Evolutionary conservation across 108 stramenopile genomes (phyloP).

Genomic region (Conticribra guillardii): DNA sequence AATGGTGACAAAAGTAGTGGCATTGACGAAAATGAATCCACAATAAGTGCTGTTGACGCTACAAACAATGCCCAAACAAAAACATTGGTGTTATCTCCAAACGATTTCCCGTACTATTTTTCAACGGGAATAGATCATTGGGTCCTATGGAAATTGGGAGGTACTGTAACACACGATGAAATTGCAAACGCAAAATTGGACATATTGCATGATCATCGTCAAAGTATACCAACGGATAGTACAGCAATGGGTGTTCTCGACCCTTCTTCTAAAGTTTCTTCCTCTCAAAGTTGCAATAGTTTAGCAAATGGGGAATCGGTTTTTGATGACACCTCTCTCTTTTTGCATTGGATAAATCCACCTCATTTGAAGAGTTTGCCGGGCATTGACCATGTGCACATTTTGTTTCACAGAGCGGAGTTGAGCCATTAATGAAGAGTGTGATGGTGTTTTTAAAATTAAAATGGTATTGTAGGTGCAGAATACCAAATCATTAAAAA

Average conservation of each 20-base stretch:
- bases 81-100: constrained; percentile 22
- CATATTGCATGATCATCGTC: constrained; percentile 15
- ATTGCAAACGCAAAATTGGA: constrained; percentile 34
- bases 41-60: neutral
- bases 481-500: no score
- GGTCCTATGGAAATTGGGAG: constrained; percentile 54
- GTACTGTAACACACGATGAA: constrained; percentile 26
- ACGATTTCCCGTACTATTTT: constrained; percentile 55
- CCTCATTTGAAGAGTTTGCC: constrained; percentile 69
- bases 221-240: no score
- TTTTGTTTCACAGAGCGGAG: constrained; percentile 40
- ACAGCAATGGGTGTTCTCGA: no score
- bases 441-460: no score
- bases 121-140: constrained; percentile 47
- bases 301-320: no score
- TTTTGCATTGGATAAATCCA: constrained; percentile 78
- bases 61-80: neutral
- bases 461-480: no score
- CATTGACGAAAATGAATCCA: no score
- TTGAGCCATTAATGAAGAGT: neutral
- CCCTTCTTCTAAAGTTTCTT: no score
- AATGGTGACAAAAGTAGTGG: no score
- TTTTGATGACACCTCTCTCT: constrained; percentile 24
- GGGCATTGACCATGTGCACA: constrained; percentile 78
- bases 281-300: no score